Evolutionary conservation across 148 eudicot genomes (phyloP).

Genomic region (Euryodendron excelsum): DNA sequence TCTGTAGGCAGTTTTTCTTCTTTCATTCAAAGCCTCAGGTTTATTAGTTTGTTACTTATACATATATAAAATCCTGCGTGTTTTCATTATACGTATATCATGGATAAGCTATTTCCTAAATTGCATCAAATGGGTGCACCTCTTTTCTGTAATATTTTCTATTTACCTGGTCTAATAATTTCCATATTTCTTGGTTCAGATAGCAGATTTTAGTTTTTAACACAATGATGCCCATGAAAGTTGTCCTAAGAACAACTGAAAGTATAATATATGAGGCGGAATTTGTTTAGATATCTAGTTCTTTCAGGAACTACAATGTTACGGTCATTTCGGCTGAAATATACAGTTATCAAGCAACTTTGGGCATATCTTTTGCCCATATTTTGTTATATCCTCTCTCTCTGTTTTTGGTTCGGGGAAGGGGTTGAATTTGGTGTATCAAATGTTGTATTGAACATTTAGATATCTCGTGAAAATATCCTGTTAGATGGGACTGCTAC

Average conservation of each 20-base stretch:
- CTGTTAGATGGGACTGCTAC: neutral
- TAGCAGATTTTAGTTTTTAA: neutral
- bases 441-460: neutral
- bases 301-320: too few species aligned
- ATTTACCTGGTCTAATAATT: neutral
- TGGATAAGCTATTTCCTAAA: neutral
- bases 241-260: neutral
- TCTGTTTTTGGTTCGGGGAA: neutral
- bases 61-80: too few species aligned
- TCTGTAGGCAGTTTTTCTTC: constrained; percentile 8
- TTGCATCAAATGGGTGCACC: neutral
- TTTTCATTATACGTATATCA: neutral
- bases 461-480: neutral
- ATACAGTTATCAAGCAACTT: neutral
- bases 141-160: neutral
- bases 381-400: neutral
- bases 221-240: neutral
- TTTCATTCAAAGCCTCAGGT: neutral
- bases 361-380: neutral
- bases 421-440: too few species aligned
- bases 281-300: neutral
- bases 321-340: neutral
- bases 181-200: neutral
- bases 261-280: neutral
- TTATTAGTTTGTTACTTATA: neutral